These are phyloP conservation scores for Podospora comata DNA, from an alignment of 495 filamentous ascomycete genomes.

Conservation along the genomic window DNA sequence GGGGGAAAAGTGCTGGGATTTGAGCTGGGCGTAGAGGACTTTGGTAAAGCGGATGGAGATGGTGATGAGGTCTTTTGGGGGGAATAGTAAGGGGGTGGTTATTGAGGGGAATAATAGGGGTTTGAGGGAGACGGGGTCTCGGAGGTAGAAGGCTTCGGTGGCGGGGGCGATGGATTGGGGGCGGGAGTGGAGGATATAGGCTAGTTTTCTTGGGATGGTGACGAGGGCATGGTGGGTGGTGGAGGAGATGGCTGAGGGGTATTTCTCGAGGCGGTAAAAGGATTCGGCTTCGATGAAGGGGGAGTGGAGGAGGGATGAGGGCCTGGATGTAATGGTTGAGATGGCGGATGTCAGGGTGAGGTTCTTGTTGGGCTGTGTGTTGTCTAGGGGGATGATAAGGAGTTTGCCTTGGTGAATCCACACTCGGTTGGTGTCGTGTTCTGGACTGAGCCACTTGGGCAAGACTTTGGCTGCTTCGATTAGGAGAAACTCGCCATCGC, in stretches of 20 bases:
- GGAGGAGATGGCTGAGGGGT: slow-evolving; percentile 67
- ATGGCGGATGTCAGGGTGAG: slow-evolving; percentile 60
- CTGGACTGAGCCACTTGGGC: slow-evolving; percentile 88
- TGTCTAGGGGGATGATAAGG: slow-evolving; percentile 61
- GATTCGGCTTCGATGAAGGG: slow-evolving; percentile 78
- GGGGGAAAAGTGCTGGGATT: slow-evolving; percentile 76
- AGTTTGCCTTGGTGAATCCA: slow-evolving; percentile 77
- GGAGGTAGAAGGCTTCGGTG: slow-evolving; percentile 87
- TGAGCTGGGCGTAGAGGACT: slow-evolving; percentile 86
- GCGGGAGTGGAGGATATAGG: slow-evolving; percentile 70
- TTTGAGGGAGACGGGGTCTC: slow-evolving; percentile 75
- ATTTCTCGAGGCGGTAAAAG: slow-evolving; percentile 79
- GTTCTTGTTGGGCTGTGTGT: slow-evolving; percentile 35
- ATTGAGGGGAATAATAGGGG: slow-evolving; percentile 54
- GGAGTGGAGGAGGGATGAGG: slow-evolving; percentile 58
- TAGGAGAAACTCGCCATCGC: slow-evolving; percentile 91
- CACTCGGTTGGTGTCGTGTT: slow-evolving; percentile 79
- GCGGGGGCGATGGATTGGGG: slow-evolving; percentile 76
- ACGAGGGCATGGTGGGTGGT: slow-evolving; percentile 69
- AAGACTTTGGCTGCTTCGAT: slow-evolving; percentile 88
- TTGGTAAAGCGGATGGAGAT: slow-evolving; percentile 78
- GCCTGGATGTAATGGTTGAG: slow-evolving; percentile 51
- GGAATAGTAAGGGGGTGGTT: slow-evolving; percentile 49
- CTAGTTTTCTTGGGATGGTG: slow-evolving; percentile 76
- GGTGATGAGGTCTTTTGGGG: slow-evolving; percentile 73